These are phyloP conservation scores for Avicennia marina DNA, from an alignment of 257 asterid genomes.

Conservation along the genomic window DNA sequence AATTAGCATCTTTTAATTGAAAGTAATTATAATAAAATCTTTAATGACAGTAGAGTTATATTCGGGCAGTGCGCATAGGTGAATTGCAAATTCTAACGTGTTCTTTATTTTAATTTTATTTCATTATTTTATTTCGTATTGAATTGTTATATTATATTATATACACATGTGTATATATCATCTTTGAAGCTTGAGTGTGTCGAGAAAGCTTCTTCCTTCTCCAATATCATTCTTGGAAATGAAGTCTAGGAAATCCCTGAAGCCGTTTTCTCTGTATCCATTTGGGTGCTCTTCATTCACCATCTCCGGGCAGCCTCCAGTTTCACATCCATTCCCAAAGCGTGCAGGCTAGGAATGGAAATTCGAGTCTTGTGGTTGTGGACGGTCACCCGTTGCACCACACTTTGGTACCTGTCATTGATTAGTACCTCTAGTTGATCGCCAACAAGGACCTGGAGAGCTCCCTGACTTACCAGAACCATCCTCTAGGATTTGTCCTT, in stretches of 20 bases:
- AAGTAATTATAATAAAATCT: too few species aligned
- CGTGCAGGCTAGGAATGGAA: slow-evolving; percentile 33
- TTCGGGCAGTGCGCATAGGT: too few species aligned
- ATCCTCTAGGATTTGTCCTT: slow-evolving; percentile 13
- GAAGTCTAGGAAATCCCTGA: slow-evolving; percentile 28
- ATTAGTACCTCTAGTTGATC: slow-evolving; percentile 37
- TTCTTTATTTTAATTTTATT: too few species aligned
- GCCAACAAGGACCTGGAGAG: slow-evolving; percentile 31
- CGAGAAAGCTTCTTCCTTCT: slow-evolving; percentile 26
- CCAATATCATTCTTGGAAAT: slow-evolving; percentile 26
- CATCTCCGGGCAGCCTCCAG: slow-evolving; percentile 24
- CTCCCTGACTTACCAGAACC: slow-evolving; percentile 10
- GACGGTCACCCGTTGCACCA: slow-evolving; percentile 22
- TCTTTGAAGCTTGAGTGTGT: slow-evolving; percentile 14
- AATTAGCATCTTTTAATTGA: too few species aligned
- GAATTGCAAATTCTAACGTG: too few species aligned
- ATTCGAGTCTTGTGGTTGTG: slow-evolving; percentile 23
- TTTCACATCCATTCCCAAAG: slow-evolving; percentile 36
- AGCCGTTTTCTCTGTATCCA: slow-evolving; percentile 30
- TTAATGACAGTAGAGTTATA: too few species aligned
- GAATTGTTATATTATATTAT: too few species aligned
- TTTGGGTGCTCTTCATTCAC: slow-evolving; percentile 22
- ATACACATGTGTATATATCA: too few species aligned
- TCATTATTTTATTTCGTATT: too few species aligned
- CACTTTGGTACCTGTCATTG: slow-evolving; percentile 28